A percentile compares a stretch with the other conserved stretches of the same genome.
Conservation (phyloP, 2,329 filamentous ascomycete species). For the Penicillium thymicola region DNA sequence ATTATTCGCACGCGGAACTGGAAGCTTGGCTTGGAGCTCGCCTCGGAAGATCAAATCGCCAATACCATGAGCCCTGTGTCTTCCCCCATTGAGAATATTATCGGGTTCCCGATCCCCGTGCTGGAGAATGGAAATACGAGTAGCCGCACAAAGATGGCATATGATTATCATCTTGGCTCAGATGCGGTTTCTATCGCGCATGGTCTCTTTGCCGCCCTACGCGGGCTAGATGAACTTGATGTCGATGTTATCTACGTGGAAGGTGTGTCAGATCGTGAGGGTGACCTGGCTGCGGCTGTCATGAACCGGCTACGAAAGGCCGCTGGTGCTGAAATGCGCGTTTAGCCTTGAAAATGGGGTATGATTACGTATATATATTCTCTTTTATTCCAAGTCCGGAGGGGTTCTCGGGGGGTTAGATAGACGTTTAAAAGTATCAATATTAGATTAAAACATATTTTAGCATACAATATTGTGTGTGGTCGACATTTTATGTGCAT, state of each 20-base stretch:
- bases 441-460: slow-evolving; percentile 2
- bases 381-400: background rate
- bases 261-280: slow-evolving; percentile 67
- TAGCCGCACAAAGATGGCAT: slow-evolving; percentile 38
- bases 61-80: slow-evolving; percentile 22
- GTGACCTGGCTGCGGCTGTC: slow-evolving; percentile 79
- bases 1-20: slow-evolving; percentile 42
- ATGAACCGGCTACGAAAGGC: slow-evolving; percentile 83
- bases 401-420: background rate
- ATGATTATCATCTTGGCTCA: slow-evolving; percentile 71
- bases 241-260: slow-evolving; percentile 88
- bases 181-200: slow-evolving; percentile 74
- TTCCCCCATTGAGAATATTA: slow-evolving; percentile 25
- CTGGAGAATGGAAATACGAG: slow-evolving; percentile 19
- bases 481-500: background rate
- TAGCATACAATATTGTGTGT: background rate
- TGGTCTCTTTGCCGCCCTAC: slow-evolving; percentile 79
- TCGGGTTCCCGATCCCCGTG: slow-evolving; percentile 28
- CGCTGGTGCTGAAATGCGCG: slow-evolving; percentile 55
- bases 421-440: slow-evolving; percentile 2
- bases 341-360: slow-evolving; percentile 31
- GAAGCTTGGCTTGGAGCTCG: slow-evolving; percentile 30
- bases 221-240: slow-evolving; percentile 75
- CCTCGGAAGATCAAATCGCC: slow-evolving; percentile 21
- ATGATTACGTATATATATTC: slow-evolving; percentile 4